These are phyloP conservation scores for Oryza nivara DNA, from an alignment of 176 grass and related monocot species.

Conservation along the genomic window DNA sequence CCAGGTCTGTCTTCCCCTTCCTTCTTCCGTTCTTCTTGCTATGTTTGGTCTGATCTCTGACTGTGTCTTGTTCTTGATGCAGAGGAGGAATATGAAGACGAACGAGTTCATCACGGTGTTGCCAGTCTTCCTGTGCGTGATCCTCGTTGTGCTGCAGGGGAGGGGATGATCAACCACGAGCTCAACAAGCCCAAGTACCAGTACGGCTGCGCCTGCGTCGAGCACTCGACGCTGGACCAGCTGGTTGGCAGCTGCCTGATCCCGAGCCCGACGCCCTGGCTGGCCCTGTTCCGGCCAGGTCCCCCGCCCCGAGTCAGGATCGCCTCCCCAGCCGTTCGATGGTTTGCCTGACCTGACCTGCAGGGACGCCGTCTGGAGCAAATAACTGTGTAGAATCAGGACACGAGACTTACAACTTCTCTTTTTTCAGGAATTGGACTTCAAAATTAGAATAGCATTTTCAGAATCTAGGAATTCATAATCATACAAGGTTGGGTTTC, in stretches of 20 bases:
- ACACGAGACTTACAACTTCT: no score
- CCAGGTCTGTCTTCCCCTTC: no score
- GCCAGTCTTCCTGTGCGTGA: slow-evolving; percentile 70
- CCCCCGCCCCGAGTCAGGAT: slow-evolving; percentile 48
- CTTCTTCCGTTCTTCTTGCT: no score
- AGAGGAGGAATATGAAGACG: slow-evolving; percentile 48
- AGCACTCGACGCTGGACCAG: slow-evolving; percentile 80
- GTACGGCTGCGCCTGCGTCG: slow-evolving; percentile 64
- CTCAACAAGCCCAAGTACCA: slow-evolving; percentile 70
- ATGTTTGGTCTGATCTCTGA: no score
- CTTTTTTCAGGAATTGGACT: no score
- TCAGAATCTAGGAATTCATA: no score
- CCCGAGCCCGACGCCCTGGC: slow-evolving; percentile 55
- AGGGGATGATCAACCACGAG: slow-evolving; percentile 61
- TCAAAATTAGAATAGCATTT: no score
- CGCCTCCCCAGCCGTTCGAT: slow-evolving; percentile 1
- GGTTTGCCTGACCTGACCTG: slow-evolving; percentile 62
- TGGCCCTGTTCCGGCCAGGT: slow-evolving; percentile 59
- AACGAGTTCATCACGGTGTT: slow-evolving; percentile 67
- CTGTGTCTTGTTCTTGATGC: no score
- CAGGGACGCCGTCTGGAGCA: slow-evolving; percentile 29
- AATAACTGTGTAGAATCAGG: no score
- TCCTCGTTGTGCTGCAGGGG: slow-evolving; percentile 59
- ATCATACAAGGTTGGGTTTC: no score
- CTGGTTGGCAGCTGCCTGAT: slow-evolving; percentile 66